Base-by-base conservation (phyloP, 768 basidiomycete species). In the Exsudoporus frostii region DNA sequence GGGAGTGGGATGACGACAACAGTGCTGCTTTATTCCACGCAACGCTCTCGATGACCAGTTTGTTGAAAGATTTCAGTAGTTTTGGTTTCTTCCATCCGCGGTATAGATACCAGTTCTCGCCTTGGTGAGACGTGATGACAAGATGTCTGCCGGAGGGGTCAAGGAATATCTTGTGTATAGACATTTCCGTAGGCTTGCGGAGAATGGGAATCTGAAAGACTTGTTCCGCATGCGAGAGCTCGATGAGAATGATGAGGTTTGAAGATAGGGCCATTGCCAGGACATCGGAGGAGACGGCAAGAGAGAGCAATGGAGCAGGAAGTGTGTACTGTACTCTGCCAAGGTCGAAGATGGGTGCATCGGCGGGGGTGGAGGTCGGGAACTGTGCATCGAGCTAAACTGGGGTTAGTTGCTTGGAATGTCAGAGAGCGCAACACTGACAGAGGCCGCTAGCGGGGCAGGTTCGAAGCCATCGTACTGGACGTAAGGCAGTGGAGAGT, bases 71-170 rank as follows among this genome's bases (percentile, higher is more conserved):
- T 64, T 90, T 88, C 48, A 98, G 75, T 40, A 79, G 86, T 40
- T 83, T 80, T 0, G 92, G 87, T 63, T 93, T 91, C 74, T 88
- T 89, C 83, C 86, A 88, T 9, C 81, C 79, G 48, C 81, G 78
- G 63, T 84, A 93, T 4, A 94, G 73, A 66, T 98, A 98, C 85
- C 90, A 98, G 56, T 92, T 95, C 66, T 99, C 95, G 46, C 93
- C 93, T 62, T 92, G 84, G 13, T 74, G 76, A 9, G 93, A 94
- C 0, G 92, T 90, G 48, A 96, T 78, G 38, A 98, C 71, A 45
- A 96, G 81, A 73, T 98, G 97, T 32, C 90, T 79, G 5, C 95
- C 95, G 0, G 93, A 89, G 14, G 95, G 95, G 69, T 98, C 95
- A 66, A 90, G 82, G 72, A 94, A 98, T 48, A 98, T 71, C 65